These are phyloP conservation scores for Paxillus rubicundulus DNA, from an alignment of 768 basidiomycete genomes.

Conservation along the genomic window DNA sequence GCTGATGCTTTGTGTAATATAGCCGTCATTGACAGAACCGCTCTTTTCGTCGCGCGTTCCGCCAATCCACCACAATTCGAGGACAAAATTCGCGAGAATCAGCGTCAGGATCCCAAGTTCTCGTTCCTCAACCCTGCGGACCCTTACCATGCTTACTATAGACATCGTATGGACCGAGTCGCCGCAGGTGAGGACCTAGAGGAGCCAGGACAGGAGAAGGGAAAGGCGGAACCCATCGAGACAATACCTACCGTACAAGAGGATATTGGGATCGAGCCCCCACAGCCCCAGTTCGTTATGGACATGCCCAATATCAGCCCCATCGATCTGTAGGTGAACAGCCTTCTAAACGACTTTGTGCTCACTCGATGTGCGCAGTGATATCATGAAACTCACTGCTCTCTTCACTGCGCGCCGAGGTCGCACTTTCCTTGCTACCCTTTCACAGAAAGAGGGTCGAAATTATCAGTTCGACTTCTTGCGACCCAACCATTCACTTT, in stretches of 20 bases:
- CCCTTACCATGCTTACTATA: constrained; percentile 98
- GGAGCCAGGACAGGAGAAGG: constrained; percentile 48
- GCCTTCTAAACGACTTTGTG: background rate
- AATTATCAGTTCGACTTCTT: constrained; percentile 99
- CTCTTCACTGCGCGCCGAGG: constrained; percentile 93
- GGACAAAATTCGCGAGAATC: constrained; percentile 95
- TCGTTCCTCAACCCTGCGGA: constrained; percentile 96
- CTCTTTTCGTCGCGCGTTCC: constrained; percentile 87
- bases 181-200: constrained; percentile 72
- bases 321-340: constrained; percentile 79
- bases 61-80: constrained; percentile 91
- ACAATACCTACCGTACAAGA: constrained; percentile 37
- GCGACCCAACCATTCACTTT: constrained; percentile 92
- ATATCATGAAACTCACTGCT: constrained; percentile 95
- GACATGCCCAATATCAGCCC: constrained; percentile 85
- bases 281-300: constrained; percentile 76
- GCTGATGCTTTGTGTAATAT: constrained; percentile 10
- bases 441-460: constrained; percentile 85
- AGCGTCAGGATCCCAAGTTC: constrained; percentile 96
- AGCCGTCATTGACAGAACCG: constrained; percentile 97
- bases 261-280: constrained; percentile 75
- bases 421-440: constrained; percentile 75
- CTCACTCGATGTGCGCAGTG: constrained; percentile 44
- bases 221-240: constrained; percentile 35
- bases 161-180: constrained; percentile 84